Evolutionary conservation across 1,284 basidiomycete genomes (phyloP), one percentile per base, ranked within the genome.

Genomic region (Marasmius oreades): DNA sequence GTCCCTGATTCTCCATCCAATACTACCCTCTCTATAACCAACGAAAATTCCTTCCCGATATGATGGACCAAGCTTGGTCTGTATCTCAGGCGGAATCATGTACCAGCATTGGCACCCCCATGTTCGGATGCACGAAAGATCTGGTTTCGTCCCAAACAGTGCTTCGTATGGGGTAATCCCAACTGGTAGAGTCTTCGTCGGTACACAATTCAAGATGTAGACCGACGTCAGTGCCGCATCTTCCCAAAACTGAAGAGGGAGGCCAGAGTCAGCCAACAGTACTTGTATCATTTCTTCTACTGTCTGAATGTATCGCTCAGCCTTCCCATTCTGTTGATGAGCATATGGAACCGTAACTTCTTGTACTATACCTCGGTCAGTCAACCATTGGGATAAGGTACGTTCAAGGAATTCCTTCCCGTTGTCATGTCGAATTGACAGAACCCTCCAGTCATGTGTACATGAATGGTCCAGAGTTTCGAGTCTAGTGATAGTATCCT

Each of bases 321-420:
- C 63, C 18, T 67, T 66, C 1, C 73, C 70, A 58, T 73, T 73
- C 52, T 70, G 63, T 12, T 63, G 55, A 48, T 68, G 67, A 2
- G 65, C 62, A 61, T 70, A 66, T 1, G 68, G 64, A 5, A 62
- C 63, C 0, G 59, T 62, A 1, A 55, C 18, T 47, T 69, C 62
- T 2, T 56, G 43, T 7, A 24, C 31, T 10, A 70, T 66, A 1
- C 67, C 69, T 12, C 31, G 14, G 8, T 34, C 36, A 8, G 8
- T 7, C 7, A 44, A 18, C 36, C 34, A 23, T n/a, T 16, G 11
- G 11, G 14, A 39, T 6, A 23, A 14, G 7, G 14, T 23, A 7
- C 12, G 20, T 6, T 14, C 31, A 14, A 39, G 18, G 34, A 52
- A 39, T 23, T 52, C 51, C 26, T 39, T 39, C n/a, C 33, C 51